Percentiles rank a stretch among this genome's conserved stretches.
Evolutionary conservation across 306 rosid species (phyloP).

Genomic region (Senna tora): DNA sequence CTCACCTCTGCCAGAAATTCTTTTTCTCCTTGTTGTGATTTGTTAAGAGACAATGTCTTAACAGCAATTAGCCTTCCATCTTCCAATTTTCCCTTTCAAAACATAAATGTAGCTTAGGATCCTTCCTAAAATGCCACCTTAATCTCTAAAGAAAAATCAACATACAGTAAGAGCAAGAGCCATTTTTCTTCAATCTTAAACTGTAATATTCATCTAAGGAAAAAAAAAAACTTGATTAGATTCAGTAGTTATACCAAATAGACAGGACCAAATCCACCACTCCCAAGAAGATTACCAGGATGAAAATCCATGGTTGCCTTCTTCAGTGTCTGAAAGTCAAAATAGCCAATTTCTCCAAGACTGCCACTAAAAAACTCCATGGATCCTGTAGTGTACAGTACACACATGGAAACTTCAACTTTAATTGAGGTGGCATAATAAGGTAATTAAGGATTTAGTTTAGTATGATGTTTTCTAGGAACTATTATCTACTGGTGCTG

Average conservation of each 20-base stretch:
- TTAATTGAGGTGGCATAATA: no score
- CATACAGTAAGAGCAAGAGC: no score
- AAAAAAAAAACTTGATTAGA: background rate
- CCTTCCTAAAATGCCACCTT: no score
- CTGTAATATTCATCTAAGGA: no score
- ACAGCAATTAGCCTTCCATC: slow-evolving; percentile 76
- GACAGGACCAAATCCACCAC: slow-evolving; percentile 96
- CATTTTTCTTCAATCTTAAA: no score
- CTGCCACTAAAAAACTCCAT: slow-evolving; percentile 59
- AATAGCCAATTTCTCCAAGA: slow-evolving; percentile 61
- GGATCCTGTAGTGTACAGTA: slow-evolving; percentile 48
- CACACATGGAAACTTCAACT: slow-evolving; percentile 22
- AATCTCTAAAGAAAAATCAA: no score
- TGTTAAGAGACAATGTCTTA: slow-evolving; percentile 73
- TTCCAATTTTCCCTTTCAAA: slow-evolving; percentile 69
- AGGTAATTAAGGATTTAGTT: background rate
- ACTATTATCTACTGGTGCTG: slow-evolving; percentile 36
- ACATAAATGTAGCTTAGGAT: slow-evolving; percentile 12
- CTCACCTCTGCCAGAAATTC: slow-evolving; percentile 87
- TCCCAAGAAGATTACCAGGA: slow-evolving; percentile 70
- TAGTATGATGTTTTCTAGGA: slow-evolving; percentile 22
- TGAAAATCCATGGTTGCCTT: slow-evolving; percentile 79
- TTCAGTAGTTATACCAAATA: slow-evolving; percentile 63
- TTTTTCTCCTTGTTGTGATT: slow-evolving; percentile 83
- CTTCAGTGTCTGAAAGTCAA: slow-evolving; percentile 63